Percentiles rank a stretch among this genome's conserved stretches.
Conservation (phyloP, 805 yeast species). For the Candida ipomoeae region DNA sequence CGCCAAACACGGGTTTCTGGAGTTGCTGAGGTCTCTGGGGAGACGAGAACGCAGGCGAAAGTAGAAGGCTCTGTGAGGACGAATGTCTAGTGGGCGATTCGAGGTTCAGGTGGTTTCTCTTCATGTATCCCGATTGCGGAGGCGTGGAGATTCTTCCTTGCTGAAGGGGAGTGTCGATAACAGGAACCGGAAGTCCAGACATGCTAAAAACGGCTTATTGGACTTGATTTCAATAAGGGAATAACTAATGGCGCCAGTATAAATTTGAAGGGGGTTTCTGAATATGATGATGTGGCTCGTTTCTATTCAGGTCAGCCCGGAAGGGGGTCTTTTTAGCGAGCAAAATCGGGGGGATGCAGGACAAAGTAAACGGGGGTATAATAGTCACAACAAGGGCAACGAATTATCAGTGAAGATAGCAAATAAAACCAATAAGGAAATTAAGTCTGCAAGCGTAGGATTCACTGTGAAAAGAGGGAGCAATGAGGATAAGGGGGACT, state of each 20-base stretch:
- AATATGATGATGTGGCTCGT: not conserved
- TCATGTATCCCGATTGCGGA: slow-evolving; percentile 26
- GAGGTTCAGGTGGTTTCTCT: slow-evolving; percentile 14
- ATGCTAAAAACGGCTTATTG: not conserved
- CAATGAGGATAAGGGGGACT: slow-evolving; percentile 8
- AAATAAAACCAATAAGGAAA: not conserved
- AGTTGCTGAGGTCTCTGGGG: slow-evolving; percentile 34
- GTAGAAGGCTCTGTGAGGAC: slow-evolving; percentile 17
- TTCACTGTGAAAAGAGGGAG: slow-evolving; percentile 1
- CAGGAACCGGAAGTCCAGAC: slow-evolving; percentile 3
- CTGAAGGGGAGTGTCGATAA: slow-evolving; percentile 24
- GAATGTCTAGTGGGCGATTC: slow-evolving; percentile 19
- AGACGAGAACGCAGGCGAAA: slow-evolving; percentile 48
- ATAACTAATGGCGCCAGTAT: not conserved
- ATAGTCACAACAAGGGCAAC: not conserved
- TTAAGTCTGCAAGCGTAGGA: not conserved
- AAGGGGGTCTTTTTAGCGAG: not conserved
- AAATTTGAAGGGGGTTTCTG: not conserved
- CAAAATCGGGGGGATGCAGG: not conserved
- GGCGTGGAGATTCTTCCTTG: slow-evolving; percentile 34
- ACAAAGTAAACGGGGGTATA: not conserved
- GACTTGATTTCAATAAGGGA: not conserved
- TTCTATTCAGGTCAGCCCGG: not conserved
- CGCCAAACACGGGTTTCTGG: slow-evolving; percentile 10
- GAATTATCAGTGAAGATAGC: not conserved